phyloP scores from a whole-genome alignment of 75 land plant species.

The Selaginella moellendorffii region DNA sequence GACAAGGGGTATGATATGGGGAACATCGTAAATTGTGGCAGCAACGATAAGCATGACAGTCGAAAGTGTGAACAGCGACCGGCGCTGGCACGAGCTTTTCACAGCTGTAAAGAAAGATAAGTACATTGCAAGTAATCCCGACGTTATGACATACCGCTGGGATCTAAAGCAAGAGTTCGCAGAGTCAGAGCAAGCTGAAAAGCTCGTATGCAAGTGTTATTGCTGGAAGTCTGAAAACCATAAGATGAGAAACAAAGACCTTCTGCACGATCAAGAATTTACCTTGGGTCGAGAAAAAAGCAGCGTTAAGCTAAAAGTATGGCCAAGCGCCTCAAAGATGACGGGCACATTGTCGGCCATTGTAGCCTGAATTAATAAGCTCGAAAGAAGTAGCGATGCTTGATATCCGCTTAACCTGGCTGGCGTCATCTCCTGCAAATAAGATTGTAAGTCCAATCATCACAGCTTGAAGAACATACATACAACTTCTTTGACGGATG shows the following conservation, averaged over 20 bases:
- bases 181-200: constrained; percentile 79
- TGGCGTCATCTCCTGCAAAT: constrained; percentile 37
- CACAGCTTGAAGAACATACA: background rate
- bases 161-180: constrained; percentile 41
- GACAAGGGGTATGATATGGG: constrained; percentile 37
- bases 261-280: background rate
- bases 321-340: constrained; percentile 85
- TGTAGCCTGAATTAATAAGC: constrained; percentile 52
- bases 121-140: background rate
- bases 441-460: too few relatives aligned
- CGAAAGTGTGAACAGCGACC: constrained; percentile 73
- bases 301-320: constrained; percentile 54
- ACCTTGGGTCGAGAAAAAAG: constrained; percentile 73
- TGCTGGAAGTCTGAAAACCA: constrained; percentile 38
- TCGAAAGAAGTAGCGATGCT: constrained; percentile 63
- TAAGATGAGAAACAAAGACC: background rate
- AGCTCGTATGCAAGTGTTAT: constrained; percentile 46
- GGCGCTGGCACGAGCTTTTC: constrained; percentile 18
- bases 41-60: constrained; percentile 73
- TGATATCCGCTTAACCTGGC: constrained; percentile 62
- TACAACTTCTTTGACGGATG: background rate
- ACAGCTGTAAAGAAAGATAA: background rate
- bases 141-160: constrained; percentile 35
- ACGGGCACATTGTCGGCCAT: constrained; percentile 50
- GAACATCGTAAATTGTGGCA: constrained; percentile 52